Evolutionary conservation across 2,329 filamentous ascomycete genomes (phyloP), one percentile per base, ranked within the genome.

Genomic region (Botrytis porri): DNA sequence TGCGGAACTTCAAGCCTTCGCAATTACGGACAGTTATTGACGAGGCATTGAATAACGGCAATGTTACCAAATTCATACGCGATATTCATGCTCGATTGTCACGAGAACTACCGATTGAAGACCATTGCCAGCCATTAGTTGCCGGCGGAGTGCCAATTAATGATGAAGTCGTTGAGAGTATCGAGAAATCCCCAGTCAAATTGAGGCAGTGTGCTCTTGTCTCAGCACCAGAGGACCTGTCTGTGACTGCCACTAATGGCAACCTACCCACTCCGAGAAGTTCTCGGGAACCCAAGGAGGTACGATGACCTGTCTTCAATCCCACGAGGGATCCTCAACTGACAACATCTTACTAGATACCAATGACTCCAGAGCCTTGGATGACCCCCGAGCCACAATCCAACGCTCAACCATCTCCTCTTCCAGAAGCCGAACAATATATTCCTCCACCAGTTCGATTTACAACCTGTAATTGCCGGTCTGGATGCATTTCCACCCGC

Each of bases 31-130:
- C 41, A 60, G 63, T 72, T 3, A 66, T 72, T 29, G 25, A 61
- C 22, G 18, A 69, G 18, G 54, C 54, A 8, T 32, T 69, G 54
- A 61, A 61, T 6, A 43, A 64, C 18, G 70, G 63, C 6, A 57
- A 61, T 39, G 25, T 72, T 18, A 43, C 22, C 9, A 61, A 57
- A 69, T 72, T 1, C 10, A 69, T 72, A 69, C 51, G 32, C 6
- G n/a, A 72, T 59, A 72, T 59, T 35, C 62, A 72, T 59, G 63
- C 63, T 25, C 39, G 41, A 60, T 60, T 48, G 22, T 61, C 45
- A 25, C 7, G 16, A 37, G 41, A 66, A 37, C 22, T 6, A 5
- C 9, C 29, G 4, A 20, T 32, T 12, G 4, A 35, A 25, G 29
- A 45, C 12, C 7, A 57, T 32, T 29, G 16, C 20, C 14, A 37